phyloP scores from a whole-genome alignment of 1,139 yeast species.

The Debaryomycetaceae sp. region DNA sequence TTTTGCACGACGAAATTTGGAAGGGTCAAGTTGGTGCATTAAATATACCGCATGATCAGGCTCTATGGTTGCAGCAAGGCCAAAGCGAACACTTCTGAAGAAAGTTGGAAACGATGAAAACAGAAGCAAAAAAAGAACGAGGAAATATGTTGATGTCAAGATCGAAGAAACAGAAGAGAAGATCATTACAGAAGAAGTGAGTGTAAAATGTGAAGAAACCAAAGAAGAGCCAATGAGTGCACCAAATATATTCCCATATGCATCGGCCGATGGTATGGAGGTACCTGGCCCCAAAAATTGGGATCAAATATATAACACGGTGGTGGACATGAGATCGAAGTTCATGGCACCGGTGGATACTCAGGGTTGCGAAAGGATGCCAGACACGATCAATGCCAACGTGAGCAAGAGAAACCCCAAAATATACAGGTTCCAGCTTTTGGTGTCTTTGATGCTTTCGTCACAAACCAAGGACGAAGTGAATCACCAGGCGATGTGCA shows the following conservation, averaged over 20 bases:
- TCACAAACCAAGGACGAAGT: conserved; percentile 92
- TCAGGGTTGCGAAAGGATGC: conserved; percentile 82
- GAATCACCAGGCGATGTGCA: conserved; percentile 68
- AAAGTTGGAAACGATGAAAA: background rate
- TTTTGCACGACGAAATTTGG: background rate
- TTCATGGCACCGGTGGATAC: conserved; percentile 80
- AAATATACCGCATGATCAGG: background rate
- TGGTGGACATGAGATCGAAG: conserved; percentile 62
- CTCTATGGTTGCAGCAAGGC: background rate
- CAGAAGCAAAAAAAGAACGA: background rate
- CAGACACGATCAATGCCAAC: conserved; percentile 41
- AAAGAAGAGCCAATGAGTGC: conserved; percentile 6
- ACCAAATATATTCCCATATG: conserved; percentile 13
- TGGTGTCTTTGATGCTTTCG: conserved; percentile 80
- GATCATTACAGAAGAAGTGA: background rate
- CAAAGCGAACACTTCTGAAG: background rate
- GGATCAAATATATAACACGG: conserved; percentile 53
- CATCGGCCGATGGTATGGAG: conserved; percentile 8
- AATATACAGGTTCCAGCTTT: conserved; percentile 64
- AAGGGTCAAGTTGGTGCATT: background rate
- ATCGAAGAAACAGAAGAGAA: conserved; percentile 5
- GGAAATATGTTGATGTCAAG: conserved; percentile 8
- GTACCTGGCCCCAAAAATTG: conserved; percentile 43
- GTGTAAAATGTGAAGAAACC: conserved; percentile 1
- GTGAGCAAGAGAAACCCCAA: conserved; percentile 28